phyloP scores from a whole-genome alignment of 768 basidiomycete species.

The Trametes sanguinea region DNA sequence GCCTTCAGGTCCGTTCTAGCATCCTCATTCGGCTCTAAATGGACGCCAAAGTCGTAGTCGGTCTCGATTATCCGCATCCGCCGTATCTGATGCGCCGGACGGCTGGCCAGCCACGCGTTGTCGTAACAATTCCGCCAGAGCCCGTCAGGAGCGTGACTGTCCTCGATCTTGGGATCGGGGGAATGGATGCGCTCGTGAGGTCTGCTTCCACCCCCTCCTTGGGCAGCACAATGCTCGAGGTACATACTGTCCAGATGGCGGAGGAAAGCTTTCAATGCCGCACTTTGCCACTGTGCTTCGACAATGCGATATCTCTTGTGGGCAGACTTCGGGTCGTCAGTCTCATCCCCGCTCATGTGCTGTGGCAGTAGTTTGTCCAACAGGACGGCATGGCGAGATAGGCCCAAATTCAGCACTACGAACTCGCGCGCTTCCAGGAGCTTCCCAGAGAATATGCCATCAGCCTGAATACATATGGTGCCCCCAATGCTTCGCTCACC shows the following conservation, averaged over 20 bases:
- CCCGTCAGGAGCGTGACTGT: background rate
- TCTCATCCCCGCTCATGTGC: slow-evolving; percentile 17
- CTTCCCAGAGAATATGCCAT: background rate
- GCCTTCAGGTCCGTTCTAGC: background rate
- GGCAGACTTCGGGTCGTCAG: background rate
- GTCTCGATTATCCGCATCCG: background rate
- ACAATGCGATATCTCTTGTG: slow-evolving; percentile 4
- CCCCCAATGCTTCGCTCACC: background rate
- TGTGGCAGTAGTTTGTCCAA: background rate
- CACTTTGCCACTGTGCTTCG: slow-evolving; percentile 10
- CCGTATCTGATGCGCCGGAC: background rate
- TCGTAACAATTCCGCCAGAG: slow-evolving; percentile 16
- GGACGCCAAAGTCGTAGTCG: slow-evolving; percentile 9
- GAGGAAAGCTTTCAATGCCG: background rate
- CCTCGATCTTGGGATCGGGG: background rate
- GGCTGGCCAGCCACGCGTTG: background rate
- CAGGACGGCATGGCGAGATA: background rate
- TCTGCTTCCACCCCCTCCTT: no score
- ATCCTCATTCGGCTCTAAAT: background rate
- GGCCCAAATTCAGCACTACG: background rate
- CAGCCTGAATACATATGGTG: background rate
- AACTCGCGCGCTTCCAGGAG: background rate
- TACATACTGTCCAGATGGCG: slow-evolving; percentile 6
- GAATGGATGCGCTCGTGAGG: background rate
- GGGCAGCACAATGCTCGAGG: background rate